Conservation (phyloP, 495 filamentous ascomycete species). For the Podospora fimiseda region DNA sequence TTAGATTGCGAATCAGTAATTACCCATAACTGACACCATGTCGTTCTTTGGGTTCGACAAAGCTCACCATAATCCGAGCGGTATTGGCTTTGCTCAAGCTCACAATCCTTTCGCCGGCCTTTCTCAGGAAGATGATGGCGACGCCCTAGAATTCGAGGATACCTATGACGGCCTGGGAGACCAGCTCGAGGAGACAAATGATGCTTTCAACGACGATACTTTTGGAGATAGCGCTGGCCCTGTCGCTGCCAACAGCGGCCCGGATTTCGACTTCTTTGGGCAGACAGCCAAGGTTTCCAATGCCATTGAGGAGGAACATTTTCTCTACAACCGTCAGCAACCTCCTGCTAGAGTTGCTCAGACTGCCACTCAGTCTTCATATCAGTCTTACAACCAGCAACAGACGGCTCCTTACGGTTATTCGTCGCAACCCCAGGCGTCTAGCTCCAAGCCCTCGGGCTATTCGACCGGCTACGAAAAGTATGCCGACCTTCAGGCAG, state of each 20-base stretch:
- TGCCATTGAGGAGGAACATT: constrained; percentile 83
- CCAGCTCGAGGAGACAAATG: constrained; percentile 84
- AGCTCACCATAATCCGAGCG: constrained; percentile 49
- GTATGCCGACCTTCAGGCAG: constrained; percentile 84
- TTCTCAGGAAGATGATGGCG: constrained; percentile 65
- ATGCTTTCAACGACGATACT: constrained; percentile 97
- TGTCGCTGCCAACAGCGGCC: constrained; percentile 51
- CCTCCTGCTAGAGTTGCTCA: constrained; percentile 37
- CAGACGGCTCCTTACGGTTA: constrained; percentile 32
- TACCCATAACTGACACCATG: constrained; percentile 16
- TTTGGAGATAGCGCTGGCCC: constrained; percentile 57
- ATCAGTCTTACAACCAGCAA: constrained; percentile 24
- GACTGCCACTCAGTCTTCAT: constrained; percentile 18
- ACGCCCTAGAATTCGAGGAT: constrained; percentile 88
- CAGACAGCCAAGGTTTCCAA: constrained; percentile 78
- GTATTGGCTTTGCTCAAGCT: constrained; percentile 71
- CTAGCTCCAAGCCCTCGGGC: constrained; percentile 39
- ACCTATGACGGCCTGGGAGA: constrained; percentile 96
- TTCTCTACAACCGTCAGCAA: constrained; percentile 66
- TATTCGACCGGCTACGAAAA: constrained; percentile 80
- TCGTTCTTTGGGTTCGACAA: constrained; percentile 82
- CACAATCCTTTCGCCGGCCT: constrained; percentile 87
- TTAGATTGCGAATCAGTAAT: background rate
- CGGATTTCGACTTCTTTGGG: constrained; percentile 96
- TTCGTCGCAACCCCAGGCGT: constrained; percentile 34